phyloP scores from a whole-genome alignment of 345 rosid species.

The Firmiana major region DNA sequence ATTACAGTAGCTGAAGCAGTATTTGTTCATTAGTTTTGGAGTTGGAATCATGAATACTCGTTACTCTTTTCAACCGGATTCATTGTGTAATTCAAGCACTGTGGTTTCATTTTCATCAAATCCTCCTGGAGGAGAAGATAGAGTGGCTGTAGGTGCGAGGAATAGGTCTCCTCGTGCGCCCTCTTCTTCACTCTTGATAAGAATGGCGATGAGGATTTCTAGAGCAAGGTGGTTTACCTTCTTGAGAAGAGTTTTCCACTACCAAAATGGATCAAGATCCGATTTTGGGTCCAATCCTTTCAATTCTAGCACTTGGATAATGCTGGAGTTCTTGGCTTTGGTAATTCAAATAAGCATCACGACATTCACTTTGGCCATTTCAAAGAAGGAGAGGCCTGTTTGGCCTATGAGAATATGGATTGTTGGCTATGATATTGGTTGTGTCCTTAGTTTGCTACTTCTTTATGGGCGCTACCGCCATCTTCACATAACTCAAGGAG shows the following conservation, averaged over 20 bases:
- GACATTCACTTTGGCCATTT: slow-evolving; percentile 61
- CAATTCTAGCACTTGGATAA: slow-evolving; percentile 84
- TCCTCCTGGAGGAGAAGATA: slow-evolving; percentile 35
- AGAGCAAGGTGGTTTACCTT: slow-evolving; percentile 94
- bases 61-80: slow-evolving; percentile 45
- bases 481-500: slow-evolving; percentile 35
- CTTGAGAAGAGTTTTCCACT: slow-evolving; percentile 92
- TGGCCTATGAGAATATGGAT: slow-evolving; percentile 97
- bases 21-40: no score
- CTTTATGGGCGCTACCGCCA: slow-evolving; percentile 77
- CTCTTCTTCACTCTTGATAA: slow-evolving; percentile 45
- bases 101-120: slow-evolving; percentile 42
- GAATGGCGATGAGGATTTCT: slow-evolving; percentile 74
- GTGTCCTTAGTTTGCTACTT: slow-evolving; percentile 61
- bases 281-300: slow-evolving; percentile 92
- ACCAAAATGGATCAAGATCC: slow-evolving; percentile 53
- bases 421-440: slow-evolving; percentile 76
- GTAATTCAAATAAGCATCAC: slow-evolving; percentile 59
- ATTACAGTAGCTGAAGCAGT: no score
- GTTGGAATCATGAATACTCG: slow-evolving; percentile 52
- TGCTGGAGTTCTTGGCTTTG: slow-evolving; percentile 69
- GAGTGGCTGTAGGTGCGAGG: slow-evolving; percentile 23
- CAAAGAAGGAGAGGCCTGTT: slow-evolving; percentile 68
- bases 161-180: slow-evolving; percentile 45
- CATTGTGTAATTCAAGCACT: slow-evolving; percentile 35